Evolutionary conservation across 2,329 filamentous ascomycete genomes (phyloP).

Genomic region (Epichloe scottii): DNA sequence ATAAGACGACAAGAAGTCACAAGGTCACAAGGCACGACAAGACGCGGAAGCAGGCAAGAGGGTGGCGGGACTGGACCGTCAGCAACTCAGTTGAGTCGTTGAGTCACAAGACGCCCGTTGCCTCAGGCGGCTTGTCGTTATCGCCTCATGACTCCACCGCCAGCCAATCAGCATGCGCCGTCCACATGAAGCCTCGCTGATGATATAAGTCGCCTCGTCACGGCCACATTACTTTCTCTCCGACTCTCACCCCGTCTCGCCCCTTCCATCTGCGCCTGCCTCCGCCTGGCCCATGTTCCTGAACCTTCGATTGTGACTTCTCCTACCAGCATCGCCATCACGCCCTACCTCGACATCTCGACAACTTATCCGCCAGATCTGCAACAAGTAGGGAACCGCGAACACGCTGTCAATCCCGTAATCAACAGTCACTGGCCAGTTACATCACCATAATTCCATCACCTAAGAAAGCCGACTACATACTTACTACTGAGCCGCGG

Average conservation of each 20-base stretch:
- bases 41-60: no score
- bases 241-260: not conserved
- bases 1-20: no score
- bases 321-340: not conserved
- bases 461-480: not conserved
- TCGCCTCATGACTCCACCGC: constrained; percentile 11
- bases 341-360: not conserved
- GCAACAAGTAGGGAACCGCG: no score
- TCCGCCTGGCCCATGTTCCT: no score
- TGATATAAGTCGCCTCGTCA: constrained; percentile 5
- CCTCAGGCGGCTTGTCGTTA: not conserved
- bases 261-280: not conserved
- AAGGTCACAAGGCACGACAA: no score
- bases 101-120: not conserved
- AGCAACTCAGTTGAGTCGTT: not conserved
- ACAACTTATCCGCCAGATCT: no score
- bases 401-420: not conserved
- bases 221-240: not conserved
- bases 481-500: no score
- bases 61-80: no score
- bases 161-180: constrained; percentile 10
- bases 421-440: no score
- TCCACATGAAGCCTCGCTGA: not conserved
- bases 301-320: no score
- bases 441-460: not conserved